Percentiles rank a stretch among this genome's conserved stretches.
phyloP scores from a whole-genome alignment of 2,329 filamentous ascomycete species.

The Pestalotiopsis sp. region DNA sequence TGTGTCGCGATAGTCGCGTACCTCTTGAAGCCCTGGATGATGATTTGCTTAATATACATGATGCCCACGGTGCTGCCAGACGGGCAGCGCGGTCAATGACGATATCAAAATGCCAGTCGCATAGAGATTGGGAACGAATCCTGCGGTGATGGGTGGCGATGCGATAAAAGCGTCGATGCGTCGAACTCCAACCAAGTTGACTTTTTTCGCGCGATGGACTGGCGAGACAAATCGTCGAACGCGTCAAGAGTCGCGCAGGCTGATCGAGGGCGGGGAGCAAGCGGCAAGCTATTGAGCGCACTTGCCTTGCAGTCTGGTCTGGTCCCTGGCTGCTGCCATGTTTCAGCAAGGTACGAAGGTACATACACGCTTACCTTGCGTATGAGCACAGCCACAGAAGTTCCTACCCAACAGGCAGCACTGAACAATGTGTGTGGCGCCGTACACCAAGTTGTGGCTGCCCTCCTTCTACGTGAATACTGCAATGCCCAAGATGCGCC shows the following conservation, averaged over 20 bases:
- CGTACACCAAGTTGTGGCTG: neutral
- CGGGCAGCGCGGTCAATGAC: slow-evolving; percentile 32
- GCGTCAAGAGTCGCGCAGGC: slow-evolving; percentile 5
- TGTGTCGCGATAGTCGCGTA: slow-evolving; percentile 40
- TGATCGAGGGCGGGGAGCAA: neutral
- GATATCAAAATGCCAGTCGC: slow-evolving; percentile 6
- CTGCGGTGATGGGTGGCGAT: neutral
- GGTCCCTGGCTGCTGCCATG: neutral
- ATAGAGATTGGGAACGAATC: neutral
- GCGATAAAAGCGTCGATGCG: slow-evolving; percentile 5
- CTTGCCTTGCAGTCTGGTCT: neutral
- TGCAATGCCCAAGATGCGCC: no score
- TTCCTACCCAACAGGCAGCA: neutral
- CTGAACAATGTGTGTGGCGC: neutral
- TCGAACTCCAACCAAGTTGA: neutral
- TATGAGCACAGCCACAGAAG: neutral
- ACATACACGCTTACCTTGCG: neutral
- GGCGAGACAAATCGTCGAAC: slow-evolving; percentile 5
- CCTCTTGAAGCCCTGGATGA: slow-evolving; percentile 99
- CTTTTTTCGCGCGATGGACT: neutral
- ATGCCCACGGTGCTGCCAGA: slow-evolving; percentile 38
- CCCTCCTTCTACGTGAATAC: no score
- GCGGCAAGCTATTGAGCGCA: neutral
- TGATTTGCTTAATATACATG: slow-evolving; percentile 99
- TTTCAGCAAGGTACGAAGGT: neutral